Base-by-base conservation (phyloP, 148 eudicot genomes). In the Heliamphora exappendiculata region DNA sequence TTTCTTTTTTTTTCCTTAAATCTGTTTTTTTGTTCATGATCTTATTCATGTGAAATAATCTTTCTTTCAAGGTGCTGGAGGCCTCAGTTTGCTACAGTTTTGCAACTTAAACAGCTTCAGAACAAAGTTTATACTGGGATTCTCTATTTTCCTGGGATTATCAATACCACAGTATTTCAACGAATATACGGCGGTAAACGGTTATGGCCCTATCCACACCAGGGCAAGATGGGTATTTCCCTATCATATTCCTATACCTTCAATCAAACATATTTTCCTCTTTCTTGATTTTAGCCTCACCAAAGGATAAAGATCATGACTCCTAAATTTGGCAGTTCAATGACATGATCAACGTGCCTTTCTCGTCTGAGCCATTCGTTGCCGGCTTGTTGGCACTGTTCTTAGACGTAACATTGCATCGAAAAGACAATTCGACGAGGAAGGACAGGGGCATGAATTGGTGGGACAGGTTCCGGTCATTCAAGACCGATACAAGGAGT, bases 101-200 rank as follows among this genome's bases (percentile, higher is more conserved):
- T 94, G 98, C 89, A 94, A 94, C 75, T 73, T 94, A 53, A 94
- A 94, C 88, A 88, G 95, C 84, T 91, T 94, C 63, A 83, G 91
- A 77, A 87, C 91, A 73, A 90, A 84, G 75, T 94, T 94, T 81
- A 88, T 94, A 33, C 64, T 94, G 10, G 97, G 93, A 1, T 90
- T 94, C 85, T 94, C 98, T 0, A 57, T 90, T 41, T 94, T 87
- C 86, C 80, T 94, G 93, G 98, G 98, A 13, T 70, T 70, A 9
- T 70, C 74, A 9, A 19, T 70, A 29, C 74, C 74, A 0, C 74
- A 70, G 74, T 93, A 93, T 82, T 94, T 94, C 89, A 91, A 91
- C 31, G 93, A 91, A 82, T 85, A 90, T 85, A 67, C 74, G 3
- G 88, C 83, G 1, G 44, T 89, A 22, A 86, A 87, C 24, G 81